These are phyloP conservation scores for Talaromyces trachyspermus DNA, from an alignment of 495 filamentous ascomycete species.

Conservation along the genomic window DNA sequence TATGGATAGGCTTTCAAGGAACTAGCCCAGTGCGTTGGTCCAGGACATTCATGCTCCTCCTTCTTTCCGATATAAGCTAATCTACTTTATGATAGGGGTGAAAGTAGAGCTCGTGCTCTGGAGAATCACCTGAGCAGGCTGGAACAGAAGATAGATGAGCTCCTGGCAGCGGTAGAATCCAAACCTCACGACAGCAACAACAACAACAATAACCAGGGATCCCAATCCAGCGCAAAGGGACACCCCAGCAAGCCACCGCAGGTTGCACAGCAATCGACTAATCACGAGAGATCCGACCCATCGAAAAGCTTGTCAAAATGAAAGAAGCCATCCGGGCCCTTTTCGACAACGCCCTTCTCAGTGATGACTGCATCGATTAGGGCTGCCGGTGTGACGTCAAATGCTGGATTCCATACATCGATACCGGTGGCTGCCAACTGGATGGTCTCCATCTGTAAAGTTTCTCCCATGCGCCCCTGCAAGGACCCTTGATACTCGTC, in stretches of 20 bases:
- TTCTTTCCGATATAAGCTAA: not conserved
- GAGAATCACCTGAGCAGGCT: constrained; percentile 47
- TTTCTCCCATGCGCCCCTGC: constrained; percentile 35
- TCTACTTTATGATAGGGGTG: constrained; percentile 33
- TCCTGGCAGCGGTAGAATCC: constrained; percentile 43
- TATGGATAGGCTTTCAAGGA: constrained; percentile 30
- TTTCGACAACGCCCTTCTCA: constrained; percentile 81
- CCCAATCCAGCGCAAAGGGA: not conserved
- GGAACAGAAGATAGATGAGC: constrained; percentile 50
- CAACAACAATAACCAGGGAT: not conserved
- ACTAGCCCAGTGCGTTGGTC: constrained; percentile 23
- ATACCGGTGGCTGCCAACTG: constrained; percentile 76
- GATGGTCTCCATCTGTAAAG: constrained; percentile 58
- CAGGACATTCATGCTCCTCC: constrained; percentile 7
- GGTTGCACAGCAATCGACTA: constrained; percentile 9
- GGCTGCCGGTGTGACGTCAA: constrained; percentile 81
- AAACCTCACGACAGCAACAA: constrained; percentile 1
- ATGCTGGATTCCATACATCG: constrained; percentile 89
- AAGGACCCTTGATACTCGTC: constrained; percentile 68
- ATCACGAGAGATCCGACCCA: constrained; percentile 8
- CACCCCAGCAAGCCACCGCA: not conserved
- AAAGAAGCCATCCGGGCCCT: constrained; percentile 66
- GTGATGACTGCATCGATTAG: constrained; percentile 94
- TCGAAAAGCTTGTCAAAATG: constrained; percentile 54
- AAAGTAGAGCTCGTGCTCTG: constrained; percentile 47